phyloP scores from a whole-genome alignment of 192 early-diverging fungal species.

The Cladochytrium replicatum region DNA sequence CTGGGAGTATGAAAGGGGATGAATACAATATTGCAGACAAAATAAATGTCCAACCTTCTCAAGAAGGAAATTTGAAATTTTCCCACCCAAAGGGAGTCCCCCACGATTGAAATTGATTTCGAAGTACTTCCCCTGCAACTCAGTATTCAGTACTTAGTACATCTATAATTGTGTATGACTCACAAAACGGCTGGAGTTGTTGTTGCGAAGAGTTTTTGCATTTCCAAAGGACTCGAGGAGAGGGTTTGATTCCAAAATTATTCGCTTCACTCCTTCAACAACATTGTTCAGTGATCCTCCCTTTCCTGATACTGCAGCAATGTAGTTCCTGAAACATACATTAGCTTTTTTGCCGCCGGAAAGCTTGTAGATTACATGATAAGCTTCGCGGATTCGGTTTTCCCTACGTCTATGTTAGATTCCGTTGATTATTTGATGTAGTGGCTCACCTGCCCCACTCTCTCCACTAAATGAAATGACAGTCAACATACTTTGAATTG shows the following conservation, averaged over 20 bases:
- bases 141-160: too few relatives aligned
- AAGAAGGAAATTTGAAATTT: slow-evolving; percentile 95
- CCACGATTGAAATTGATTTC: slow-evolving; percentile 93
- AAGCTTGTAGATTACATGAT: slow-evolving; percentile 32
- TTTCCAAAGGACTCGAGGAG: slow-evolving; percentile 97
- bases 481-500: too few relatives aligned
- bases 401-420: slow-evolving; percentile 16
- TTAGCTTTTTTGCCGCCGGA: too few relatives aligned
- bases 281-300: slow-evolving; percentile 52
- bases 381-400: slow-evolving; percentile 52
- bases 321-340: slow-evolving; percentile 95
- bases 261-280: slow-evolving; percentile 93
- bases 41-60: slow-evolving; percentile 66
- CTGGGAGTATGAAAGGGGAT: too few relatives aligned
- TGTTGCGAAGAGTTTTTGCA: slow-evolving; percentile 96
- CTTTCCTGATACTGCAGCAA: slow-evolving; percentile 83
- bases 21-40: too few relatives aligned
- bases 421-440: too few relatives aligned
- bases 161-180: too few relatives aligned
- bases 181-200: slow-evolving; percentile 96
- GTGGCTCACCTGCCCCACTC: slow-evolving; percentile 87
- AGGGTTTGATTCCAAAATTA: slow-evolving; percentile 98
- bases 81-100: slow-evolving; percentile 90
- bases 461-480: slow-evolving; percentile 62
- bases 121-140: slow-evolving; percentile 90